Percentiles rank a stretch among this genome's conserved stretches.
These are phyloP conservation scores for Boletellus ananiceps DNA, from an alignment of 768 basidiomycete species.

Conservation along the genomic window DNA sequence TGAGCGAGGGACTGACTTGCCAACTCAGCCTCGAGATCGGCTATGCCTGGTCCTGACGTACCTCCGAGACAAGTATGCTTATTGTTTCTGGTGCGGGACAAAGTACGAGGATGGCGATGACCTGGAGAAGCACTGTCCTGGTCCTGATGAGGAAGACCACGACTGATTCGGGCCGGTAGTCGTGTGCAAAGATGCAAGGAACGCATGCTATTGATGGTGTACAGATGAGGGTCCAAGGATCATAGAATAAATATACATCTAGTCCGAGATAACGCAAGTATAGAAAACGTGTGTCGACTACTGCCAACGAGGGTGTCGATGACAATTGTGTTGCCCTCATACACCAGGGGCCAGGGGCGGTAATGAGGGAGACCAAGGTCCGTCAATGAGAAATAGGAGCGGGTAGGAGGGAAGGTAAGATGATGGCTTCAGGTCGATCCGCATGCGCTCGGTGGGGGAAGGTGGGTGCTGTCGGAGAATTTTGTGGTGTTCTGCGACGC, in stretches of 20 bases:
- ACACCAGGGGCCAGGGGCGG: not conserved
- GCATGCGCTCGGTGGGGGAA: conserved; percentile 42
- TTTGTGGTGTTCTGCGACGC: conserved; percentile 72
- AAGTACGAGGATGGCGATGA: conserved; percentile 61
- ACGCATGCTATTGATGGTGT: conserved; percentile 25
- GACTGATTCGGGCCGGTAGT: conserved; percentile 42
- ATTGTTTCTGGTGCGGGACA: conserved; percentile 89
- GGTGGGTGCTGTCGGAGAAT: conserved; percentile 64
- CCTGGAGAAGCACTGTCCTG: conserved; percentile 65
- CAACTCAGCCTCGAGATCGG: conserved; percentile 61
- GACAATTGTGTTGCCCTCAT: not conserved
- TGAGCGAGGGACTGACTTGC: conserved; percentile 7
- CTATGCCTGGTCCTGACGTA: conserved; percentile 65
- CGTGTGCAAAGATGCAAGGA: conserved; percentile 8
- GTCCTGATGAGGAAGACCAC: conserved; percentile 71
- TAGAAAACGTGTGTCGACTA: conserved; percentile 8
- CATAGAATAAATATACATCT: conserved; percentile 14
- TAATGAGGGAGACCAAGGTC: not conserved
- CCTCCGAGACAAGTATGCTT: conserved; percentile 64
- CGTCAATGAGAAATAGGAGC: conserved; percentile 23
- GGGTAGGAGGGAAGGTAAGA: conserved; percentile 58
- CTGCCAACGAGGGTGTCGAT: not conserved
- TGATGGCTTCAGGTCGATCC: conserved; percentile 30
- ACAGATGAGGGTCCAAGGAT: conserved; percentile 29
- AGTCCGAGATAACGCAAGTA: conserved; percentile 18